A percentile compares a stretch with the other conserved stretches of the same genome.
Evolutionary conservation across 352 stramenopile genomes (phyloP).

Genomic region (Phytophthora ohioensis): DNA sequence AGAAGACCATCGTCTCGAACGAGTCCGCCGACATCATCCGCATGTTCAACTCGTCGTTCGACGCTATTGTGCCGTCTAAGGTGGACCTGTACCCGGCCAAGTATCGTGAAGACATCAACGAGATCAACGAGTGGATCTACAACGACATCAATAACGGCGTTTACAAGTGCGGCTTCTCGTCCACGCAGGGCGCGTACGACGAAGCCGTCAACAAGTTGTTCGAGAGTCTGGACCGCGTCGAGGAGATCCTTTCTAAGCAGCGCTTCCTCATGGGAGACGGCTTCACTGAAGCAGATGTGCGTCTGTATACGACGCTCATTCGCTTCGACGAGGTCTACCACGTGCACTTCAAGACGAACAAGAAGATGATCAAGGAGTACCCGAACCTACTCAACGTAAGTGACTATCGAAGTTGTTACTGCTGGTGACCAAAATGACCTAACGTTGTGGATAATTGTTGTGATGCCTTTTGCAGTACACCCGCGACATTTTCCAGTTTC

Average conservation of each 20-base stretch:
- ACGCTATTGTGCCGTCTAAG: constrained; percentile 71
- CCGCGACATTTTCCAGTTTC: constrained; percentile 94
- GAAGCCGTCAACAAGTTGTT: constrained; percentile 79
- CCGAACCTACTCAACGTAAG: constrained; percentile 85
- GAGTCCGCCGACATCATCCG: constrained; percentile 95
- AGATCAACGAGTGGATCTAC: constrained; percentile 93
- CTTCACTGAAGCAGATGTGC: constrained; percentile 84
- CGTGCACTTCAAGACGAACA: constrained; percentile 91
- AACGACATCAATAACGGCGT: constrained; percentile 93
- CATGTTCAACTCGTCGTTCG: constrained; percentile 90
- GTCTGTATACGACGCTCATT: constrained; percentile 84
- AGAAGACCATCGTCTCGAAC: constrained; percentile 94
- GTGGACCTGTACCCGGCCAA: constrained; percentile 85
- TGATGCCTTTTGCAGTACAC: constrained; percentile 56
- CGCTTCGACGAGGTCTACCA: constrained; percentile 89
- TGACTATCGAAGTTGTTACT: constrained; percentile 2
- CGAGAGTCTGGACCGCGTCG: constrained; percentile 70
- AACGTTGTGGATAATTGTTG: constrained; percentile 6
- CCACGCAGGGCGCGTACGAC: constrained; percentile 90
- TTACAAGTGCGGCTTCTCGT: constrained; percentile 94
- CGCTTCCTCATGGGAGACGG: constrained; percentile 69
- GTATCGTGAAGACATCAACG: constrained; percentile 87
- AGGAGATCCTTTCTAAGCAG: constrained; percentile 72
- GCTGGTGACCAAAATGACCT: constrained; percentile 1
- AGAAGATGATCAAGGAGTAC: constrained; percentile 90